These are phyloP conservation scores for Populus simonii DNA, from an alignment of 345 rosid genomes.

Conservation along the genomic window DNA sequence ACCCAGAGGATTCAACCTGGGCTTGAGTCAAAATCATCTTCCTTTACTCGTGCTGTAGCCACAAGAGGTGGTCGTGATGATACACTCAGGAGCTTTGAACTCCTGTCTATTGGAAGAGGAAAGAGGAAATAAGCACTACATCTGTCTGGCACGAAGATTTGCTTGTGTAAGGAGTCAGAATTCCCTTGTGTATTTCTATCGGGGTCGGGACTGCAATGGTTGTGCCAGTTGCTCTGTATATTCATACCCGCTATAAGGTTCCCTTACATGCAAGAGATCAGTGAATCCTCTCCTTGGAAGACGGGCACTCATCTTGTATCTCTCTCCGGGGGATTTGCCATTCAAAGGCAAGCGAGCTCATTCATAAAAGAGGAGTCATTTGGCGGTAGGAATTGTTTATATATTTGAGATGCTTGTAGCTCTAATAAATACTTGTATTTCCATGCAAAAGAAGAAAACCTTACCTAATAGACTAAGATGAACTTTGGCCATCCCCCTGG, in stretches of 20 bases:
- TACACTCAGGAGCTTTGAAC: constrained; percentile 59
- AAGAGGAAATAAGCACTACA: constrained; percentile 23
- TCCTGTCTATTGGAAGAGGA: constrained; percentile 51
- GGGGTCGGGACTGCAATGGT: background rate
- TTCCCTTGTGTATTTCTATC: constrained; percentile 6
- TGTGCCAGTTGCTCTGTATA: constrained; percentile 19
- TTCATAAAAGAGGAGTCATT: constrained; percentile 13
- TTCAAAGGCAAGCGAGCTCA: background rate
- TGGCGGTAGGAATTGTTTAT: constrained; percentile 32
- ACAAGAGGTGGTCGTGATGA: constrained; percentile 53
- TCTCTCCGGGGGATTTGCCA: background rate
- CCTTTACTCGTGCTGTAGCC: constrained; percentile 45
- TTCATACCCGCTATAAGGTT: constrained; percentile 8
- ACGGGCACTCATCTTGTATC: background rate
- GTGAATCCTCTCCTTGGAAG: background rate
- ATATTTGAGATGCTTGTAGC: constrained; percentile 24
- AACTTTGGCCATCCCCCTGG: background rate
- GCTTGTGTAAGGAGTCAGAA: constrained; percentile 10
- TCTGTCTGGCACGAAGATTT: constrained; percentile 9
- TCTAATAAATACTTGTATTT: constrained; percentile 18
- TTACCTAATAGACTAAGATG: background rate
- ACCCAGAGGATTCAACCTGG: constrained; percentile 64
- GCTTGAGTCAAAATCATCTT: constrained; percentile 46
- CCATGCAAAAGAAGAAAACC: background rate
- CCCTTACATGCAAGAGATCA: background rate